phyloP scores from a whole-genome alignment of 2,329 filamentous ascomycete species.

The Pyricularia pennisetigena region DNA sequence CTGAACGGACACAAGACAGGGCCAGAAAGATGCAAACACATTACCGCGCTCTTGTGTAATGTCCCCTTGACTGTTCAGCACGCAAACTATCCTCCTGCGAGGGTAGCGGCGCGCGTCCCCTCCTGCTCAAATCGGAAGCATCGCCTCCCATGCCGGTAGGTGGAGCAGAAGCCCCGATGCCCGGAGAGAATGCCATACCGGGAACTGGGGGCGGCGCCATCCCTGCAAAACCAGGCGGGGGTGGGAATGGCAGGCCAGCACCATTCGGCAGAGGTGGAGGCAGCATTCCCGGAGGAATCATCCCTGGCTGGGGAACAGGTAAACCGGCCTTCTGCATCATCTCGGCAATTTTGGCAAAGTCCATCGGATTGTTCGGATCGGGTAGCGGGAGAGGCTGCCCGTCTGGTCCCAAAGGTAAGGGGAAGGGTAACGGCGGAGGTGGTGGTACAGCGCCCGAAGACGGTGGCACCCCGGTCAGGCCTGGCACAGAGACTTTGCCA shows the following conservation, averaged over 20 bases:
- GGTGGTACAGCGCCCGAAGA: slow-evolving; percentile 19
- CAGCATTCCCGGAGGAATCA: slow-evolving; percentile 34
- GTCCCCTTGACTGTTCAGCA: slow-evolving; percentile 60
- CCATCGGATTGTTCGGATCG: slow-evolving; percentile 49
- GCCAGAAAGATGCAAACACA: background rate
- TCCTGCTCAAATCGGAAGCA: slow-evolving; percentile 28
- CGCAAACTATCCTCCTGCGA: slow-evolving; percentile 77
- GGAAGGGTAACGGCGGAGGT: slow-evolving; percentile 41
- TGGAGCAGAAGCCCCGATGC: slow-evolving; percentile 22
- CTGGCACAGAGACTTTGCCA: slow-evolving; percentile 22
- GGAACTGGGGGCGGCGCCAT: slow-evolving; percentile 25
- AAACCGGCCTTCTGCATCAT: slow-evolving; percentile 57
- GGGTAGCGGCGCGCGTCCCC: slow-evolving; percentile 61
- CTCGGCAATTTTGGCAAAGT: slow-evolving; percentile 51
- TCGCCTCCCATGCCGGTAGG: slow-evolving; percentile 24
- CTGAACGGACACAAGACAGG: background rate
- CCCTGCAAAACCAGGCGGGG: slow-evolving; percentile 32
- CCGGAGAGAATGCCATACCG: slow-evolving; percentile 22
- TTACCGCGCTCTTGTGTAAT: slow-evolving; percentile 46
- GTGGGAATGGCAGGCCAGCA: slow-evolving; percentile 17
- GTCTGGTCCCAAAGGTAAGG: slow-evolving; percentile 32
- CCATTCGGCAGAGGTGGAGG: slow-evolving; percentile 26
- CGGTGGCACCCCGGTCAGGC: slow-evolving; percentile 31
- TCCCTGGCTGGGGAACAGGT: slow-evolving; percentile 43
- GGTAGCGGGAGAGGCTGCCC: slow-evolving; percentile 37